A percentile compares a stretch with the other conserved stretches of the same genome.
These are phyloP conservation scores for Colletotrichum gigasporum DNA, from an alignment of 2,329 filamentous ascomycete genomes.

Conservation along the genomic window DNA sequence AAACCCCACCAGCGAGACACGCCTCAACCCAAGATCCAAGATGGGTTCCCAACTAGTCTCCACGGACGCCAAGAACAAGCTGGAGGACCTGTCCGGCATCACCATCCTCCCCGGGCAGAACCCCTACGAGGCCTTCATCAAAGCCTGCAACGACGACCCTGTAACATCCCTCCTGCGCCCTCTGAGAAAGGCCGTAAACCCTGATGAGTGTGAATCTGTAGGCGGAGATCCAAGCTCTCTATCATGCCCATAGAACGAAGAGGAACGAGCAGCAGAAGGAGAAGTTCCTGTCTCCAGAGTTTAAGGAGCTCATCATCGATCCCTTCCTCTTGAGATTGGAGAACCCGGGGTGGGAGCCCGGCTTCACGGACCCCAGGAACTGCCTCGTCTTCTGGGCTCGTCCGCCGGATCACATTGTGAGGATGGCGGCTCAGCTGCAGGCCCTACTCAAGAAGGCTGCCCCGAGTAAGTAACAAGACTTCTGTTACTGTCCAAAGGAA, in stretches of 20 bases:
- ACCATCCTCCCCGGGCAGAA: slow-evolving; percentile 67
- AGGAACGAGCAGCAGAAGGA: slow-evolving; percentile 80
- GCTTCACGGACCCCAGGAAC: slow-evolving; percentile 79
- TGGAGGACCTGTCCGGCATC: slow-evolving; percentile 65
- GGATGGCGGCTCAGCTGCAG: slow-evolving; percentile 76
- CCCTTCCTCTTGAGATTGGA: slow-evolving; percentile 77
- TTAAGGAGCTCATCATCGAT: slow-evolving; percentile 78
- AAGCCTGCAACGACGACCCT: slow-evolving; percentile 71
- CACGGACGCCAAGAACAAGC: slow-evolving; percentile 57
- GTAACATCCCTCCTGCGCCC: slow-evolving; percentile 55
- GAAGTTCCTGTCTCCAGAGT: slow-evolving; percentile 75
- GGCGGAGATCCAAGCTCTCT: slow-evolving; percentile 76
- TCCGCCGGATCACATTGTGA: slow-evolving; percentile 76
- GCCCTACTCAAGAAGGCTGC: slow-evolving; percentile 68
- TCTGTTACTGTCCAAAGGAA: too few relatives aligned
- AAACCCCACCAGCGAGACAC: background rate
- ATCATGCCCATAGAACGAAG: slow-evolving; percentile 76
- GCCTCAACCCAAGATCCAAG: background rate
- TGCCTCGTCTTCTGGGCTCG: slow-evolving; percentile 91
- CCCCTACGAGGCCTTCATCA: slow-evolving; percentile 79
- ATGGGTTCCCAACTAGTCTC: slow-evolving; percentile 50
- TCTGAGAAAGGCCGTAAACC: too few relatives aligned
- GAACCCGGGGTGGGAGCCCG: slow-evolving; percentile 69
- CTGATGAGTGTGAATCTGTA: slow-evolving; percentile 42
- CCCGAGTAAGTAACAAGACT: slow-evolving; percentile 78